Conservation (phyloP, 2,329 filamentous ascomycete species). For the Pyrenophora graminea region DNA sequence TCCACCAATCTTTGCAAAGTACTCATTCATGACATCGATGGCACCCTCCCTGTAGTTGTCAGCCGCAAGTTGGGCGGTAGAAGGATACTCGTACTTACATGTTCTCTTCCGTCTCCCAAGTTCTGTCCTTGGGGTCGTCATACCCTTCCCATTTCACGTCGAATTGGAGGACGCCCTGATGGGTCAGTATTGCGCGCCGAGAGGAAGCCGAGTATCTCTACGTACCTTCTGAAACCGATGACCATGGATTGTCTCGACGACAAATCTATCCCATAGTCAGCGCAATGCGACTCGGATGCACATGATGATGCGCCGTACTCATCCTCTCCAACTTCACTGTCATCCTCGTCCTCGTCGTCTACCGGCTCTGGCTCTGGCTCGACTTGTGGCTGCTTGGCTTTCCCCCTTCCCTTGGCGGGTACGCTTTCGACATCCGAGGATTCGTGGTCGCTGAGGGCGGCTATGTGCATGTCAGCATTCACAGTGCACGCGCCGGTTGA, state of each 20-base stretch:
- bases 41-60: slow-evolving; percentile 40
- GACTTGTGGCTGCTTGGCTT: slow-evolving; percentile 2
- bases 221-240: slow-evolving; percentile 58
- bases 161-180: slow-evolving; percentile 53
- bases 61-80: not conserved
- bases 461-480: slow-evolving; percentile 34
- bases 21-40: slow-evolving; percentile 64
- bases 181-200: slow-evolving; percentile 12
- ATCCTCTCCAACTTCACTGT: slow-evolving; percentile 39
- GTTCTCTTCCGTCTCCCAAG: slow-evolving; percentile 80
- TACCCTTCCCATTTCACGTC: slow-evolving; percentile 84
- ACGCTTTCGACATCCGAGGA: slow-evolving; percentile 40
- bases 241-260: slow-evolving; percentile 73
- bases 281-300: slow-evolving; percentile 2
- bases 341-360: slow-evolving; percentile 42
- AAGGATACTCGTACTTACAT: slow-evolving; percentile 53
- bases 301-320: slow-evolving; percentile 49
- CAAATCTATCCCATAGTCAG: slow-evolving; percentile 59
- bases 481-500: slow-evolving; percentile 3
- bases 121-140: slow-evolving; percentile 69
- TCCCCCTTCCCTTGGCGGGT: slow-evolving; percentile 29
- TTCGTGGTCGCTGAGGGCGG: slow-evolving; percentile 48
- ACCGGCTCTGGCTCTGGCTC: slow-evolving; percentile 11
- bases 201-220: slow-evolving; percentile 30
- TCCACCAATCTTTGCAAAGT: slow-evolving; percentile 67